Base-by-base conservation (phyloP, 23 red algal genomes). In the Gracilaria domingensis region DNA sequence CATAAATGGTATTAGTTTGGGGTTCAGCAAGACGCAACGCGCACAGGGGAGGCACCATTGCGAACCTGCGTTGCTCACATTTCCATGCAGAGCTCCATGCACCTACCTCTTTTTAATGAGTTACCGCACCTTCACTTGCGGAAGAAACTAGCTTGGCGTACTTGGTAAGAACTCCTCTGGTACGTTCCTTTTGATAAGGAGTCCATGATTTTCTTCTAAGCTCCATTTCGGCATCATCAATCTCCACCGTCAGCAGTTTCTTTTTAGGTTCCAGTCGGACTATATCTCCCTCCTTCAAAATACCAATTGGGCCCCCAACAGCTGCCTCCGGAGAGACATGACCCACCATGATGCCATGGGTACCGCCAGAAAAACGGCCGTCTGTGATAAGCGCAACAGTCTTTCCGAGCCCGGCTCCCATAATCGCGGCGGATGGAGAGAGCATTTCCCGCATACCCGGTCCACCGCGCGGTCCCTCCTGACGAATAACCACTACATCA, bases 281-380 rank as follows among this genome's bases (percentile, higher is more conserved):
- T 4, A 92, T 88, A 76, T 99, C 97, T 21, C 97, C 97, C 61
- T 99, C 97, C 57, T 96, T 39, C 13, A 99, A 26, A 24, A 99
- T 71, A 62, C 91, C 97, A 83, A 99, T 96, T 60, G 93, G 93
- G 21, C 97, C 97, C 54, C 97, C 97, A 28, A 95, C 84, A 47
- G 94, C 94, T 29, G 97, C 97, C 80, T 99, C 97, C 4, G 97
- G 97, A 56, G 88, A 86, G 7, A 99, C 59, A 75, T 99, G 97
- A 45, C 97, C 97, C n/a, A 99, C 94, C 97, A 99, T 96, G 76
- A 99, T 99, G 23, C 97, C 97, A 92, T 99, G 97, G 17, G 93
- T 96, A 39, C 97, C 97, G 23, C 97, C 97, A 82, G 86, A 93
- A 57, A 99, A 99, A 33, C 97, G 93, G 18, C 97, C 97, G 59